Conservation (phyloP, 2,329 filamentous ascomycete species). For the Chalaropsis thielavioides region DNA sequence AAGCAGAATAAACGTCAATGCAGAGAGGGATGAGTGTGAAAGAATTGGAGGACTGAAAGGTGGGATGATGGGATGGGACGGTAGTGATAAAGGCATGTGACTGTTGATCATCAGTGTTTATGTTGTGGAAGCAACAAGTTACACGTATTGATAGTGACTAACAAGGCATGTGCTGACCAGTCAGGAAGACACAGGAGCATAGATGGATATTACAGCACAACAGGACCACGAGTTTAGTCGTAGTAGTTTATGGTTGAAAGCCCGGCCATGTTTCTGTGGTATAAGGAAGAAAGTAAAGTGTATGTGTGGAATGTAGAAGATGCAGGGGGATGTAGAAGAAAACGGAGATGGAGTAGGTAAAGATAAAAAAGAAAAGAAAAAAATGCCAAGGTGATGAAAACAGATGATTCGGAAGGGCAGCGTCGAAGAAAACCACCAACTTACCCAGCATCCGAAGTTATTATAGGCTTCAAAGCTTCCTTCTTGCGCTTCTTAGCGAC, state of each 20-base stretch:
- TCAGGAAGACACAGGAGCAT: no score
- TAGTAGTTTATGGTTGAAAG: no score
- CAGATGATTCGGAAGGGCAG: neutral
- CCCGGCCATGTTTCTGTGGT: no score
- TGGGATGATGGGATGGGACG: neutral
- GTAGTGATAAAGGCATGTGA: neutral
- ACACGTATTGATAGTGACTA: no score
- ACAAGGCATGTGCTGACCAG: no score
- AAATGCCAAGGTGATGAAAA: neutral
- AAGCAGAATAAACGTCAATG: neutral
- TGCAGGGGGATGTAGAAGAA: no score
- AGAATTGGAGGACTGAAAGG: neutral
- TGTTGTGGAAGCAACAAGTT: neutral
- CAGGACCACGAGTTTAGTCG: no score
- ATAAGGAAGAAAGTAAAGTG: neutral
- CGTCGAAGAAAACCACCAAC: neutral
- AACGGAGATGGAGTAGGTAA: no score
- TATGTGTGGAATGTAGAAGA: neutral
- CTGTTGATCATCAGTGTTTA: neutral
- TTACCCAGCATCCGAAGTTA: constrained; percentile 6
- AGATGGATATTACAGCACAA: no score
- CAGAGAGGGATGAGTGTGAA: neutral
- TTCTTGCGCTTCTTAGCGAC: constrained; percentile 12
- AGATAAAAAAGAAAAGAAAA: no score
- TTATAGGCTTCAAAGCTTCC: constrained; percentile 12